These are phyloP conservation scores for Mortierella antarctica DNA, from an alignment of 192 early-diverging fungal genomes.

Conservation along the genomic window DNA sequence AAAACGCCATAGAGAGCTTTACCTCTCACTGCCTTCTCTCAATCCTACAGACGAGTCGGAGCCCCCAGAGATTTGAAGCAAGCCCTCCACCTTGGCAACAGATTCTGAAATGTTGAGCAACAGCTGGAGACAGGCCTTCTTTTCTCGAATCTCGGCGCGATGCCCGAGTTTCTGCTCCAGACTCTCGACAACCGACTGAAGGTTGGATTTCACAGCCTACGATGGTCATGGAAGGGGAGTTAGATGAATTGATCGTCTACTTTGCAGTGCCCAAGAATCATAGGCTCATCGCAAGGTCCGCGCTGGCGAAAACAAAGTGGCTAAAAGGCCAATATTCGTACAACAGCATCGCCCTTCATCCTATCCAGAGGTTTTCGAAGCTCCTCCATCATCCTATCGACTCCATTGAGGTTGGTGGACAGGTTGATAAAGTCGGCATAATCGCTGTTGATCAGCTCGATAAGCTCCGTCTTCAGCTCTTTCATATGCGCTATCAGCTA, in stretches of 20 bases:
- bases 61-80: conserved; percentile 68
- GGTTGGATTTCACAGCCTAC: conserved; percentile 62
- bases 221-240: neutral
- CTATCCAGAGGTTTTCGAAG: conserved; percentile 67
- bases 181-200: conserved; percentile 63
- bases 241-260: neutral
- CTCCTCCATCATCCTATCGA: conserved; percentile 73
- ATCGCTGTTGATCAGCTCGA: conserved; percentile 83
- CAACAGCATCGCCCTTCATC: conserved; percentile 71
- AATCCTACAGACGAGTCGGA: conserved; percentile 17
- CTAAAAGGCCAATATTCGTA: conserved; percentile 22
- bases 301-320: neutral
- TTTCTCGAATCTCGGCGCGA: conserved; percentile 72
- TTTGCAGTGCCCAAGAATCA: neutral
- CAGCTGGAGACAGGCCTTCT: conserved; percentile 77
- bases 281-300: neutral
- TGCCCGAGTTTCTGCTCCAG: conserved; percentile 70
- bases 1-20: neutral
- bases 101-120: conserved; percentile 82
- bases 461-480: conserved; percentile 75
- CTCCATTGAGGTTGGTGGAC: conserved; percentile 81
- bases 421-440: conserved; percentile 86
- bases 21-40: conserved; percentile 35
- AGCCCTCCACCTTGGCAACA: conserved; percentile 76
- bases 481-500: conserved; percentile 68